Evolutionary conservation across 306 rosid genomes (phyloP).

Genomic region (Pterocarpus santalinus): DNA sequence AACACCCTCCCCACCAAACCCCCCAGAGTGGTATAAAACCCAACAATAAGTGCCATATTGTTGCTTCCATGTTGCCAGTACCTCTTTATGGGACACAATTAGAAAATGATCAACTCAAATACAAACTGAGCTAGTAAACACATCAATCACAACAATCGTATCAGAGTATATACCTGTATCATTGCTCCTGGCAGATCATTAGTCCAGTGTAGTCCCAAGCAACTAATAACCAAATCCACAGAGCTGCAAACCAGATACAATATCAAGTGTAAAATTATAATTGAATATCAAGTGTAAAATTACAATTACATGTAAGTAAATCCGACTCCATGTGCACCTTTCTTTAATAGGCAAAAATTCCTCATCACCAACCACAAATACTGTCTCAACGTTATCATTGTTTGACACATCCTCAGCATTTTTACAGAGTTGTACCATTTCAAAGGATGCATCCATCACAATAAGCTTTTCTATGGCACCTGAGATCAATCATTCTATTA

Average conservation of each 20-base stretch:
- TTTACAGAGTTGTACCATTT: constrained; percentile 77
- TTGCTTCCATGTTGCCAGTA: background rate
- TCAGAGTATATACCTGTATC: constrained; percentile 72
- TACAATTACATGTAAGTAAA: background rate
- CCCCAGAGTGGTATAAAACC: background rate
- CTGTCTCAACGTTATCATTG: constrained; percentile 58
- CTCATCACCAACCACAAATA: constrained; percentile 84
- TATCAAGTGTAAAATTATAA: constrained; percentile 25
- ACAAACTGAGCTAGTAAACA: constrained; percentile 14
- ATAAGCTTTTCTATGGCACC: constrained; percentile 81
- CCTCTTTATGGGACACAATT: background rate
- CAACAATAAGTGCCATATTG: background rate
- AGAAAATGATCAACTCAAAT: background rate
- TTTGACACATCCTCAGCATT: constrained; percentile 48
- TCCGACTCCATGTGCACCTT: constrained; percentile 56
- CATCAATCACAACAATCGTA: background rate
- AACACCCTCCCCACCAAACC: background rate
- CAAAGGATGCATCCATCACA: constrained; percentile 87
- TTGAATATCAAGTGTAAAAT: constrained; percentile 25
- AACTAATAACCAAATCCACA: constrained; percentile 86
- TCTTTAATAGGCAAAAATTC: constrained; percentile 88
- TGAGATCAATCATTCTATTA: constrained; percentile 41
- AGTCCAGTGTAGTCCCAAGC: constrained; percentile 98
- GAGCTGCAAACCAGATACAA: constrained; percentile 68
- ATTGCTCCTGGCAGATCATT: constrained; percentile 99